Conservation (phyloP, 2,329 filamentous ascomycete genomes). For the Alternaria dauci region DNA sequence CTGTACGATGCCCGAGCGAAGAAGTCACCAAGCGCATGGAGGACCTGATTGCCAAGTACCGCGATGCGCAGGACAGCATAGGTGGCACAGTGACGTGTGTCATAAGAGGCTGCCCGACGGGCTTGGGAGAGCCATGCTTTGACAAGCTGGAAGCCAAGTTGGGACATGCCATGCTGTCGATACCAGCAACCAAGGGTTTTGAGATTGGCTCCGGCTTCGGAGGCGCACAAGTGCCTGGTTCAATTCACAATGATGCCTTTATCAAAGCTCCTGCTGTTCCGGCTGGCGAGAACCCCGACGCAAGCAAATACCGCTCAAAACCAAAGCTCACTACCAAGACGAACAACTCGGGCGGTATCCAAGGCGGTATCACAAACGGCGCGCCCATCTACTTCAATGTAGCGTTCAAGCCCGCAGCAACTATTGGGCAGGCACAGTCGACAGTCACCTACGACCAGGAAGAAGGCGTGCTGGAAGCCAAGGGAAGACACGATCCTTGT, state of each 20-base stretch:
- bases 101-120: constrained; percentile 83
- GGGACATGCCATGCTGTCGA: constrained; percentile 92
- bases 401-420: constrained; percentile 93
- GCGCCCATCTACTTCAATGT: constrained; percentile 94
- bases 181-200: constrained; percentile 94
- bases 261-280: constrained; percentile 64
- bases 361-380: constrained; percentile 94
- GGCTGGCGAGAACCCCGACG: constrained; percentile 56
- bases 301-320: constrained; percentile 45
- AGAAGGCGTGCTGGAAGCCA: constrained; percentile 82
- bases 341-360: constrained; percentile 94
- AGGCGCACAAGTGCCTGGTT: constrained; percentile 85
- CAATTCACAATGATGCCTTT: constrained; percentile 92
- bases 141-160: constrained; percentile 94
- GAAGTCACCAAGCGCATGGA: constrained; percentile 75
- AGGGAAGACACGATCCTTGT: constrained; percentile 93
- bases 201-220: constrained; percentile 93
- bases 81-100: constrained; percentile 96
- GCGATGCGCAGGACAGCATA: constrained; percentile 84
- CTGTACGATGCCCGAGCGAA: constrained; percentile 83
- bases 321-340: constrained; percentile 83
- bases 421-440: constrained; percentile 86
- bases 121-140: constrained; percentile 92
- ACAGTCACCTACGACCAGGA: constrained; percentile 81
- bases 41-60: constrained; percentile 77